Conservation (phyloP, 768 basidiomycete species). For the Pseudohyphozyma bogoriensis region DNA sequence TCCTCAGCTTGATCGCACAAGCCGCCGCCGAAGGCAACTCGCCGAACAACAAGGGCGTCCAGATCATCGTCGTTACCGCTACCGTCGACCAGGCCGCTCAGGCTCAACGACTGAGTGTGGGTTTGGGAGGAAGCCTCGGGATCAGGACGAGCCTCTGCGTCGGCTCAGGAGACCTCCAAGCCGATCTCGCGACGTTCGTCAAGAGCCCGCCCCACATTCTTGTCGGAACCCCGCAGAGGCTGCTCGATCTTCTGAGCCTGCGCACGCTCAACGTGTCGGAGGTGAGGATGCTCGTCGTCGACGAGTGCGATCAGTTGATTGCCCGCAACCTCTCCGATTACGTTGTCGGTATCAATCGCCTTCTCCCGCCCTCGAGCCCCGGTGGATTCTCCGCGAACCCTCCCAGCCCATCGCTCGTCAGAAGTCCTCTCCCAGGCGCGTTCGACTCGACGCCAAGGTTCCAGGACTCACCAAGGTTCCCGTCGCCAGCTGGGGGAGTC, state of each 20-base stretch:
- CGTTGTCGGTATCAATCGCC: conserved; percentile 83
- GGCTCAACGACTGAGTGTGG: conserved; percentile 87
- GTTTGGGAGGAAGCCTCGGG: conserved; percentile 85
- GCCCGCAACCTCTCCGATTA: conserved; percentile 92
- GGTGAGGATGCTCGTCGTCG: conserved; percentile 85
- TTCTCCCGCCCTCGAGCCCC: conserved; percentile 66
- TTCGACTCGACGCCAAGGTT: conserved; percentile 22
- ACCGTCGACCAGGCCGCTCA: conserved; percentile 98
- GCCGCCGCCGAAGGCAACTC: conserved; percentile 18
- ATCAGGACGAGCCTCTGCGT: conserved; percentile 78
- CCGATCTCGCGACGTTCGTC: conserved; percentile 63
- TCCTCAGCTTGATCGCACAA: conserved; percentile 33
- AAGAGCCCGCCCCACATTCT: conserved; percentile 89
- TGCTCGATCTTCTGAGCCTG: conserved; percentile 75
- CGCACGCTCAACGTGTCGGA: conserved; percentile 40
- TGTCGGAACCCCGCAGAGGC: conserved; percentile 92
- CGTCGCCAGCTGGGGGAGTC: too few species aligned
- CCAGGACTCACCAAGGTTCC: conserved; percentile 9
- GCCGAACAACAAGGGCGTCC: conserved; percentile 57
- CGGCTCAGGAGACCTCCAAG: conserved; percentile 44
- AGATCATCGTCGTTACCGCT: conserved; percentile 89
- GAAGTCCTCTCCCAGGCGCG: conserved; percentile 30
- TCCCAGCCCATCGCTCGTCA: too few species aligned
- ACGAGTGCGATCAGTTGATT: conserved; percentile 96
- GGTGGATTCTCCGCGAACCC: too few species aligned